phyloP scores from a whole-genome alignment of 2,329 filamentous ascomycete genomes.

The Ascochyta fabae region DNA sequence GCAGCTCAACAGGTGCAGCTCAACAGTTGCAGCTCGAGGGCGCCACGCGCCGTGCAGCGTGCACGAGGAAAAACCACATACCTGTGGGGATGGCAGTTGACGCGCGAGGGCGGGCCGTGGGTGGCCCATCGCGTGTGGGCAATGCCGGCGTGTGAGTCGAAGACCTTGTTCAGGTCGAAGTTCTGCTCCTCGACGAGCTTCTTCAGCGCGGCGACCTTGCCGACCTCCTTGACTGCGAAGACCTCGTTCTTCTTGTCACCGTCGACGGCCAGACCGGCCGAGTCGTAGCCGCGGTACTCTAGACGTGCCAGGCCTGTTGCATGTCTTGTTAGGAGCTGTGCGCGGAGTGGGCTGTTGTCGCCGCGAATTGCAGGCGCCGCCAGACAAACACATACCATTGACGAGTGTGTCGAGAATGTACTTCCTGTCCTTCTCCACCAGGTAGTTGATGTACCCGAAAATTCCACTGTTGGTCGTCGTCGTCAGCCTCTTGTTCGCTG shows the following conservation, averaged over 20 bases:
- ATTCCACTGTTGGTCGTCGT: constrained; percentile 70
- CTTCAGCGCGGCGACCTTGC: constrained; percentile 97
- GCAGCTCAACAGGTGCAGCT: constrained; percentile 2
- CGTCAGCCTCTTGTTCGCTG: constrained; percentile 26
- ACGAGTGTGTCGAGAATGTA: constrained; percentile 95
- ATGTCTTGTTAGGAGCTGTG: constrained; percentile 30
- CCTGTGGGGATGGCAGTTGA: constrained; percentile 99
- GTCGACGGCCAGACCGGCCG: constrained; percentile 92
- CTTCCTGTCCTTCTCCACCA: constrained; percentile 98
- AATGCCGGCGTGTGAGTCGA: constrained; percentile 98
- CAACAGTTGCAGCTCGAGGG: constrained; percentile 12
- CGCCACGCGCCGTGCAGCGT: constrained; percentile 11
- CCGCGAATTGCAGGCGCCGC: constrained; percentile 6
- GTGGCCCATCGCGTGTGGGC: constrained; percentile 99
- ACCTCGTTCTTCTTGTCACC: constrained; percentile 99
- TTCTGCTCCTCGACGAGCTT: constrained; percentile 85
- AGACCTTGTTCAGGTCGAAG: constrained; percentile 87
- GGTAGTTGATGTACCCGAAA: constrained; percentile 99
- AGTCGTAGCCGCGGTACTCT: constrained; percentile 99
- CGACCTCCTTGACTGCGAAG: constrained; percentile 97
- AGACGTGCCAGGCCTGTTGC: constrained; percentile 83
- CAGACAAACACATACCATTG: constrained; percentile 71
- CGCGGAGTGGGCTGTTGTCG: constrained; percentile 8
- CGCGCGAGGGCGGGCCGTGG: constrained; percentile 88
- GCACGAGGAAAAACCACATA: constrained; percentile 63